Evolutionary conservation across 208 protist species (phyloP), one percentile per base, ranked within the genome.

Genomic region (Leptomonas seymouri): DNA sequence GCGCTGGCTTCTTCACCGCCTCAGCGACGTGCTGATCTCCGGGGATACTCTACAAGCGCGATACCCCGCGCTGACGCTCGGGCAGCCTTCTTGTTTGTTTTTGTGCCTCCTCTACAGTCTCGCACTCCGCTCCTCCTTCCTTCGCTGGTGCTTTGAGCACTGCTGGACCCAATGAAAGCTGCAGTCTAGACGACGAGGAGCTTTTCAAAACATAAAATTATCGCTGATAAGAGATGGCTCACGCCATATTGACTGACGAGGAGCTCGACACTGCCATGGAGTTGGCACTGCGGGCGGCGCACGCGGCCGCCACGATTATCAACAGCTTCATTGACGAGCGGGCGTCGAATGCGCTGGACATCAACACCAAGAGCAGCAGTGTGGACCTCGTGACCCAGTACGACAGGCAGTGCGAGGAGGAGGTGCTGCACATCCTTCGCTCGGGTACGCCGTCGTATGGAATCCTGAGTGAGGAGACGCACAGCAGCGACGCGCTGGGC

Each of bases 351-450:
- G 57, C 51, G 27, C 31, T 87, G 11, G 76, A 89, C 16, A 74
- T 77, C 21, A 59, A 76, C 23, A 69, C 48, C 0, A 92, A 92
- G 67, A 64, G 34, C 36, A 90, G 67, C 76, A 53, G 80, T 23
- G 74, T 65, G 7, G 90, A 94, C 60, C 55, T 92, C 30, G 86
- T 95, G 5, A 93, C 85, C 16, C 74, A 83, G 72, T 93, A 84
- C 66, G 90, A 94, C 74, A 85, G 78, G 57, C 75, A 90, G 57
- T 94, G 87, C 44, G 87, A 92, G 34, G 89, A 87, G 41, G 88
- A 92, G 76, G 78, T 93, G 54, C 39, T 94, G 6, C 72, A 71
- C 34, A 81, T 91, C 27, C 71, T 97, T 36, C 81, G 79, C 20
- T 39, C 31, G 1, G 78, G 80, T 23, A 88, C 86, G 1, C 91